A percentile compares a stretch with the other conserved stretches of the same genome.
Evolutionary conservation across 257 asterid genomes (phyloP).

Genomic region (Pogostemon cablin): DNA sequence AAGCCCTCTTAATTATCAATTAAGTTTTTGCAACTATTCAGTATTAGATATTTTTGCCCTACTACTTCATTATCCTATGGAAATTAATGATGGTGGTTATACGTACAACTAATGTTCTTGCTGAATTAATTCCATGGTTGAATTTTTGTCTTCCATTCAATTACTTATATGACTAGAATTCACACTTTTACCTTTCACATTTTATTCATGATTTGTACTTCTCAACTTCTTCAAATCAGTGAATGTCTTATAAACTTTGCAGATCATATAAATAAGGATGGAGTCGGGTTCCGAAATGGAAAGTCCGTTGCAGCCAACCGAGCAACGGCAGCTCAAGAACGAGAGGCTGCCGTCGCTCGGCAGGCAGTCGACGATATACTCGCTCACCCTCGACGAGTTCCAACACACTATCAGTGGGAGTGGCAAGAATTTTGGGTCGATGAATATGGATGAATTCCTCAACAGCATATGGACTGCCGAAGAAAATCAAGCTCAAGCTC

Average conservation of each 20-base stretch:
- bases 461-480: conserved; percentile 92
- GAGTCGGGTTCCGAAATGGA: conserved; percentile 36
- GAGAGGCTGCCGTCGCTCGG: conserved; percentile 42
- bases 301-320: conserved; percentile 33
- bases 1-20: too few species aligned
- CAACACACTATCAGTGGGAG: conserved; percentile 63
- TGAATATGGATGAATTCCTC: conserved; percentile 96
- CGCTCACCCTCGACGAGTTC: conserved; percentile 82
- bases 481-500: conserved; percentile 65
- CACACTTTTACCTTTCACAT: too few species aligned
- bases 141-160: too few species aligned
- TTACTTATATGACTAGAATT: too few species aligned
- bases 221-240: too few species aligned
- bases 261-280: conserved; percentile 16
- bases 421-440: conserved; percentile 81
- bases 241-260: neutral
- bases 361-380: conserved; percentile 69
- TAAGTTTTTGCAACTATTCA: too few species aligned
- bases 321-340: conserved; percentile 39
- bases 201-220: too few species aligned
- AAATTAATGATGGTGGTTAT: too few species aligned
- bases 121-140: too few species aligned
- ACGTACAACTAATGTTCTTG: too few species aligned
- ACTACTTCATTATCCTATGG: too few species aligned
- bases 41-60: too few species aligned